phyloP scores from a whole-genome alignment of 2,329 filamentous ascomycete genomes.

The Rutstroemia sydowiana region DNA sequence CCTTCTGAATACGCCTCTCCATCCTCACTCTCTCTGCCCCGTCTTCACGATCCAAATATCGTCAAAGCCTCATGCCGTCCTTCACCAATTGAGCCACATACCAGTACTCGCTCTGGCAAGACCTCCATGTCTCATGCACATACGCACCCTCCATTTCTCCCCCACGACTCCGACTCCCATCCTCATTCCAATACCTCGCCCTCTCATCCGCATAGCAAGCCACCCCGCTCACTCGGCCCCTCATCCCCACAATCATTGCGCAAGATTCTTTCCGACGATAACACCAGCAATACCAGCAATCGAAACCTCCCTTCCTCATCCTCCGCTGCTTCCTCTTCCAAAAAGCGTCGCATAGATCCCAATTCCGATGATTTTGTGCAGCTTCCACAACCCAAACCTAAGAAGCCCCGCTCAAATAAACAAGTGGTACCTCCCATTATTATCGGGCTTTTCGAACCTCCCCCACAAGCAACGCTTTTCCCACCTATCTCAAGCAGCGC shows the following conservation, averaged over 20 bases:
- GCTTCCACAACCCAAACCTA: conserved; percentile 55
- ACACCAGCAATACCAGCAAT: conserved; percentile 19
- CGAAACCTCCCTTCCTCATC: no score
- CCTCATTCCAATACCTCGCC: conserved; percentile 9
- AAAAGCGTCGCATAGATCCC: conserved; percentile 42
- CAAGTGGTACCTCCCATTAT: conserved; percentile 58
- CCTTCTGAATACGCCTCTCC: conserved; percentile 31
- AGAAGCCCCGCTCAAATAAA: conserved; percentile 52
- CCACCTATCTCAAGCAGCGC: conserved; percentile 53
- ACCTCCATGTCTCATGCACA: conserved; percentile 14
- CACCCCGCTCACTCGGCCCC: conserved; percentile 22
- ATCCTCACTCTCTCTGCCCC: conserved; percentile 45
- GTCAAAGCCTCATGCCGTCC: conserved; percentile 37
- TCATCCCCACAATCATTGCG: conserved; percentile 30
- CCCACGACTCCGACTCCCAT: conserved; percentile 13
- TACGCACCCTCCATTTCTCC: conserved; percentile 15
- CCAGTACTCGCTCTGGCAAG: conserved; percentile 27
- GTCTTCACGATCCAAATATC: conserved; percentile 42
- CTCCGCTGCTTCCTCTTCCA: conserved; percentile 26
- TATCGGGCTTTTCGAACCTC: conserved; percentile 55
- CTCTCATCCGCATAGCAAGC: background rate
- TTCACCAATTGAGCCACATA: conserved; percentile 45
- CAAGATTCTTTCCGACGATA: conserved; percentile 29
- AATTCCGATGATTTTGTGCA: conserved; percentile 57
- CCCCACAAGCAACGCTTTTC: conserved; percentile 50